Conservation (phyloP, 2,329 filamentous ascomycete genomes). For the Penicillium sp. region DNA sequence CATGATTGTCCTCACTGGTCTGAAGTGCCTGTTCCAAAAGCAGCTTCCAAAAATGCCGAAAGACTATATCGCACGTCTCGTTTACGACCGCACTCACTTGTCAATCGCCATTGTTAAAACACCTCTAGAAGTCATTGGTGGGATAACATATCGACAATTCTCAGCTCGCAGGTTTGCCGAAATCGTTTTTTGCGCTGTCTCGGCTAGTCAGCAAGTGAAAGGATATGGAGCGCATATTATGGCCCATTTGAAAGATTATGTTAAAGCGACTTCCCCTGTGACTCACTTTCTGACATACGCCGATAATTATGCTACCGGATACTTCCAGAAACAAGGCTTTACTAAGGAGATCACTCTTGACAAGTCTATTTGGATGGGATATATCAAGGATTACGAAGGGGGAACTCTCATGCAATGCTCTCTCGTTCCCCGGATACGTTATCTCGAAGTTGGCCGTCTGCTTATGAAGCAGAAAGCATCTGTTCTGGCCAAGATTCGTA, state of each 20-base stretch:
- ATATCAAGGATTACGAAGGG: slow-evolving; percentile 99
- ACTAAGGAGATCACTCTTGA: slow-evolving; percentile 97
- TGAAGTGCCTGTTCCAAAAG: slow-evolving; percentile 98
- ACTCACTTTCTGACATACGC: slow-evolving; percentile 99
- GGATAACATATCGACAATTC: slow-evolving; percentile 95
- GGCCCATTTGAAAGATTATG: slow-evolving; percentile 96
- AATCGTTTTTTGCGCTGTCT: slow-evolving; percentile 98
- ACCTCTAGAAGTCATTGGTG: slow-evolving; percentile 83
- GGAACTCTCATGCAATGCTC: slow-evolving; percentile 99
- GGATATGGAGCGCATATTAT: slow-evolving; percentile 97
- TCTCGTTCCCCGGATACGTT: slow-evolving; percentile 92
- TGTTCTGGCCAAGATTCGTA: slow-evolving; percentile 90
- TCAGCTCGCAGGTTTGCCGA: slow-evolving; percentile 90
- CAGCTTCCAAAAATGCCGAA: slow-evolving; percentile 99
- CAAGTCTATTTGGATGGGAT: slow-evolving; percentile 94
- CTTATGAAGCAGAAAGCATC: slow-evolving; percentile 95
- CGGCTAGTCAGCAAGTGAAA: slow-evolving; percentile 96
- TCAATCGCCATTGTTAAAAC: slow-evolving; percentile 98
- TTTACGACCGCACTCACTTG: slow-evolving; percentile 94
- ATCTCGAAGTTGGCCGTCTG: slow-evolving; percentile 90
- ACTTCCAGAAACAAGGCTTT: slow-evolving; percentile 99
- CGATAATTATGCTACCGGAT: slow-evolving; percentile 97
- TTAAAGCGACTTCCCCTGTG: slow-evolving; percentile 91
- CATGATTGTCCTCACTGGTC: slow-evolving; percentile 87
- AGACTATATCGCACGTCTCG: slow-evolving; percentile 94